Conservation (phyloP, 768 basidiomycete species). For the Ephemerocybe angulata region DNA sequence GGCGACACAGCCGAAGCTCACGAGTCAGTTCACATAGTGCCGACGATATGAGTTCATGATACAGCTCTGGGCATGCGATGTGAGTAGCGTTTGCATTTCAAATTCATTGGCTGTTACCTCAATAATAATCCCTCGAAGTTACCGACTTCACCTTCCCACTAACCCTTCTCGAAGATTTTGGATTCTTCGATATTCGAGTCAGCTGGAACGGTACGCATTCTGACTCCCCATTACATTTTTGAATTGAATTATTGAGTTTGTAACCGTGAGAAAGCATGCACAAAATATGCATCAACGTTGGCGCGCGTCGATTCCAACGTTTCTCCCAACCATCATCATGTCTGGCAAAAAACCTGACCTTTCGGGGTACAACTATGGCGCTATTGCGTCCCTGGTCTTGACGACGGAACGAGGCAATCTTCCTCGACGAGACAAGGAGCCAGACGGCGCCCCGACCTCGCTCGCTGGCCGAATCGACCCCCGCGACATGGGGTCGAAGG, state of each 20-base stretch:
- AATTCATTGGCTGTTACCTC: too few species aligned
- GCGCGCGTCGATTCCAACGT: not conserved
- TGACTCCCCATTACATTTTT: not conserved
- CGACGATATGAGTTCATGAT: too few species aligned
- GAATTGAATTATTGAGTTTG: not conserved
- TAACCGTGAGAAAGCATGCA: not conserved
- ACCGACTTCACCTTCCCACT: too few species aligned
- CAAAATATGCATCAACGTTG: not conserved
- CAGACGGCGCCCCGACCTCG: conserved; percentile 93
- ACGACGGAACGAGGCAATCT: conserved; percentile 83
- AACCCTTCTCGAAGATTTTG: too few species aligned
- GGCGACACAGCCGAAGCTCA: too few species aligned
- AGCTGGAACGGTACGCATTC: too few species aligned
- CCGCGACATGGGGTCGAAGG: conserved; percentile 91
- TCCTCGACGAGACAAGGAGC: conserved; percentile 89
- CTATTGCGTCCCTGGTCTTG: conserved; percentile 90
- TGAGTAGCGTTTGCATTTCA: too few species aligned
- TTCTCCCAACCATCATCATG: conserved; percentile 18
- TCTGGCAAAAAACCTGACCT: conserved; percentile 64
- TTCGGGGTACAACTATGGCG: conserved; percentile 93
- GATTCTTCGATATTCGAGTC: too few species aligned
- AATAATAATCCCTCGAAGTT: too few species aligned
- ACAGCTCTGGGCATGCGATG: too few species aligned
- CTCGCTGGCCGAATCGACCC: conserved; percentile 88
- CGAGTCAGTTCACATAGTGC: too few species aligned